Evolutionary conservation across 225 moss, liverwort and hornwort species (phyloP).

Genomic region (Marchantia paleacea): DNA sequence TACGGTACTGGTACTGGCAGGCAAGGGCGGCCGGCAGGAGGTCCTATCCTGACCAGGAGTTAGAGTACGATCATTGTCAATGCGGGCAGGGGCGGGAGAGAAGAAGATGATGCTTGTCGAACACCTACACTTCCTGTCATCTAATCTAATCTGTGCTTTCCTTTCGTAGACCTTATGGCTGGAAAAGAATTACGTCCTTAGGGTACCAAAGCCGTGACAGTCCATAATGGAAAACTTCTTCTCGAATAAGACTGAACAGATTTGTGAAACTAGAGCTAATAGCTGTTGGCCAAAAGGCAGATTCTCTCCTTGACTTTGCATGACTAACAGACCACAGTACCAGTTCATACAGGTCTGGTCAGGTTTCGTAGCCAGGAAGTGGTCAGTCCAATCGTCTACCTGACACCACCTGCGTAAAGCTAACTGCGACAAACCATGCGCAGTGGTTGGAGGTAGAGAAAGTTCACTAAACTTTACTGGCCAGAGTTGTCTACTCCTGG

Average conservation of each 20-base stretch:
- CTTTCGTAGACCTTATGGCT: neutral
- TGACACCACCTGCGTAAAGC: slow-evolving; percentile 18
- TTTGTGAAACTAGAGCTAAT: neutral
- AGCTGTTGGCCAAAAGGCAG: neutral
- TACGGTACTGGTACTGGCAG: neutral
- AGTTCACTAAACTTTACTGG: neutral
- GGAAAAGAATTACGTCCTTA: neutral
- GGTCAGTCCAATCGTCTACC: slow-evolving; percentile 11
- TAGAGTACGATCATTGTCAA: neutral
- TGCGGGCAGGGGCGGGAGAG: neutral
- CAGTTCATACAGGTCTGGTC: neutral
- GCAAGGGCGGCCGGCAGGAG: neutral
- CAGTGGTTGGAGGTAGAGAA: slow-evolving; percentile 3
- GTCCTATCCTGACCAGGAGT: neutral
- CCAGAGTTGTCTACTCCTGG: neutral
- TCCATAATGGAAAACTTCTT: slow-evolving; percentile 2
- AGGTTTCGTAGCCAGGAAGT: neutral
- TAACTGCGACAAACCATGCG: slow-evolving; percentile 1
- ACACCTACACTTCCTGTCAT: neutral
- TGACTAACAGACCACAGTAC: neutral
- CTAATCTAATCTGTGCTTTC: too few species aligned
- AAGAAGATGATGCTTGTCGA: neutral
- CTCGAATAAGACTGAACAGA: neutral
- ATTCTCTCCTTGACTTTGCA: slow-evolving; percentile 14
- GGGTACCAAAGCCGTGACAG: neutral